Evolutionary conservation across 1,139 yeast genomes (phyloP).

Genomic region (Candida sp.): DNA sequence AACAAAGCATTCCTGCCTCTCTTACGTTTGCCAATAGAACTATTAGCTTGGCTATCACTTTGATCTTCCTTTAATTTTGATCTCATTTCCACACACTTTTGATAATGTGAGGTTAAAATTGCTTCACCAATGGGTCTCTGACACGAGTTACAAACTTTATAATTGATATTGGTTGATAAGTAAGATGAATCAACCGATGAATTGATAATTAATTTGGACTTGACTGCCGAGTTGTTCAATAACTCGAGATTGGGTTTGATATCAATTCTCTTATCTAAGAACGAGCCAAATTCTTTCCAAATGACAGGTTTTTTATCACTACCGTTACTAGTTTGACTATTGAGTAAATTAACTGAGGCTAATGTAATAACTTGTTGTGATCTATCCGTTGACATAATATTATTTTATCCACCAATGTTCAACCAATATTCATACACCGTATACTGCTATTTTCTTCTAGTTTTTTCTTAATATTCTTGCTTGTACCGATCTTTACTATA

Average conservation of each 20-base stretch:
- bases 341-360: conserved; percentile 23
- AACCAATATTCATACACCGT: background rate
- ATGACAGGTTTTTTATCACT: conserved; percentile 16
- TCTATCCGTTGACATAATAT: conserved; percentile 22
- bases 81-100: conserved; percentile 48
- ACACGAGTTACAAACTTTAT: conserved; percentile 65
- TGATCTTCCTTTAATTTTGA: conserved; percentile 30
- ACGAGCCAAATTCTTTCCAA: conserved; percentile 66
- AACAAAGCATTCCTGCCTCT: conserved; percentile 31
- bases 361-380: conserved; percentile 29
- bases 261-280: conserved; percentile 47
- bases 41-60: conserved; percentile 11
- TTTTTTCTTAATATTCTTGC: background rate
- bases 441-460: background rate
- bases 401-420: background rate
- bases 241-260: conserved; percentile 10
- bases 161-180: conserved; percentile 44
- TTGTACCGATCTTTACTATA: too few species aligned
- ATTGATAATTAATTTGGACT: conserved; percentile 16
- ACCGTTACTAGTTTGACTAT: conserved; percentile 7
- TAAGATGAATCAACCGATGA: conserved; percentile 33
- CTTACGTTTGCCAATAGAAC: conserved; percentile 16
- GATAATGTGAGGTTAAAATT: conserved; percentile 43
- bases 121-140: conserved; percentile 58
- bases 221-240: background rate